Conservation (phyloP, 2,329 filamentous ascomycete species). For the Claviceps citrina region DNA sequence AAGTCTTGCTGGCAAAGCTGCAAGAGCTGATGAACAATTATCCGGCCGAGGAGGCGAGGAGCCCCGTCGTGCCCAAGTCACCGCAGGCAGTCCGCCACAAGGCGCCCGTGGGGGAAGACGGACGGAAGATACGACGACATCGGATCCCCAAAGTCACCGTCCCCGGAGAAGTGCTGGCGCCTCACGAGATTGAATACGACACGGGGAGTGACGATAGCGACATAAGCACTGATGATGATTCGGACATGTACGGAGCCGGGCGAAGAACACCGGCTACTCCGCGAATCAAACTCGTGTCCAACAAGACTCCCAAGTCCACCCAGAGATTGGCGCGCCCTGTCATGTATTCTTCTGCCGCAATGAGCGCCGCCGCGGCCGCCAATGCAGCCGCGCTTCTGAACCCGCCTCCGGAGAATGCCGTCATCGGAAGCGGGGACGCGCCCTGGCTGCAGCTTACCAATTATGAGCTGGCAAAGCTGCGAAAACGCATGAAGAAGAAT, state of each 20-base stretch:
- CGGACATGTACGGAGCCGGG: constrained; percentile 23
- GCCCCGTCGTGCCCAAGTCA: constrained; percentile 36
- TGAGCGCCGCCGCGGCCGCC: constrained; percentile 24
- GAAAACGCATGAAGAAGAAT: constrained; percentile 87
- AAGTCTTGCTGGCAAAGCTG: constrained; percentile 42
- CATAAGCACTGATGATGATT: constrained; percentile 36
- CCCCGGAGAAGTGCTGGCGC: constrained; percentile 49
- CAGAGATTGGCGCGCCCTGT: constrained; percentile 22
- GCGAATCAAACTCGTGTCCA: constrained; percentile 35
- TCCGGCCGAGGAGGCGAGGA: constrained; percentile 37
- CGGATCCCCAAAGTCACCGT: constrained; percentile 45
- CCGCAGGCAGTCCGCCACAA: constrained; percentile 37
- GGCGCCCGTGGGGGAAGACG: constrained; percentile 28
- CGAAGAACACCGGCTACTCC: constrained; percentile 23
- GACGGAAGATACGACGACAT: constrained; percentile 30
- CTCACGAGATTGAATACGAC: constrained; percentile 49
- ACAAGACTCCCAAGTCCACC: constrained; percentile 29
- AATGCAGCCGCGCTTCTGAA: constrained; percentile 30
- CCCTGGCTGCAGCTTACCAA: constrained; percentile 52
- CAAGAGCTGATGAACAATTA: constrained; percentile 46
- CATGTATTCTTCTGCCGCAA: constrained; percentile 19
- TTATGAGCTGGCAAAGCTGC: constrained; percentile 50
- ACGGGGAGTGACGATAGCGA: constrained; percentile 38
- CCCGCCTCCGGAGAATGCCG: constrained; percentile 44
- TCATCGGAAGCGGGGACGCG: constrained; percentile 41